phyloP scores from a whole-genome alignment of 768 basidiomycete species.

The Tephrocybe sp. region DNA sequence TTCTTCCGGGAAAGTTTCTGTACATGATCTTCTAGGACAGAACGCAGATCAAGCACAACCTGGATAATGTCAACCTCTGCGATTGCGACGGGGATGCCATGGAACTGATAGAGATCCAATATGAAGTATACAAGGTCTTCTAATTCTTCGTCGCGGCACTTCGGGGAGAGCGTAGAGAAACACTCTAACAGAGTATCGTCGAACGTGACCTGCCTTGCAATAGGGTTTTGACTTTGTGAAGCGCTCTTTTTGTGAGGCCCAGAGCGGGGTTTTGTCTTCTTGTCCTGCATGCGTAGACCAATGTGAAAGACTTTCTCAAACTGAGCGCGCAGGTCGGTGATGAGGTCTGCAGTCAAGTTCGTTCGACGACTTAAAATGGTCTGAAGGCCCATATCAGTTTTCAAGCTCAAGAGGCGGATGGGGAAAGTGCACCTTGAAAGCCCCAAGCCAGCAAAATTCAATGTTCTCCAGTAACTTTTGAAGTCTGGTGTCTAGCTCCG shows the following conservation, averaged over 20 bases:
- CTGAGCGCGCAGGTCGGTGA: conserved; percentile 58
- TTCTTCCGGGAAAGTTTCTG: conserved; percentile 27
- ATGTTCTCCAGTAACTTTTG: conserved; percentile 75
- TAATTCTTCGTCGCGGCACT: conserved; percentile 88
- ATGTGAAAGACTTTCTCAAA: conserved; percentile 78
- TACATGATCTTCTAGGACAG: conserved; percentile 70
- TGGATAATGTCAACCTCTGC: conserved; percentile 92
- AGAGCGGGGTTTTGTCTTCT: conserved; percentile 45
- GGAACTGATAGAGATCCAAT: conserved; percentile 91
- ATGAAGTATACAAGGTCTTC: conserved; percentile 95
- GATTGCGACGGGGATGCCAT: conserved; percentile 83
- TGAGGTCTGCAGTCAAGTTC: conserved; percentile 37
- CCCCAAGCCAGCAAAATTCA: conserved; percentile 96
- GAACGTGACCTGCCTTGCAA: conserved; percentile 48
- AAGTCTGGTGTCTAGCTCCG: conserved; percentile 73
- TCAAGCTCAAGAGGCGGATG: not conserved
- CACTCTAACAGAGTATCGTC: conserved; percentile 80
- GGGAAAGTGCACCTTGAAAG: conserved; percentile 75
- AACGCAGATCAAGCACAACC: conserved; percentile 82
- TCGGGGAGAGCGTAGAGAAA: conserved; percentile 79
- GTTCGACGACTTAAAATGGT: conserved; percentile 57
- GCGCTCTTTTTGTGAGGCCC: conserved; percentile 31
- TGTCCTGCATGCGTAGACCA: conserved; percentile 57
- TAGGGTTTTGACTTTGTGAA: conserved; percentile 28
- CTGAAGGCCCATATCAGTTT: conserved; percentile 29